Conservation (phyloP, 2,329 filamentous ascomycete genomes). For the Ophiocordyceps polyrhachis-furcata region DNA sequence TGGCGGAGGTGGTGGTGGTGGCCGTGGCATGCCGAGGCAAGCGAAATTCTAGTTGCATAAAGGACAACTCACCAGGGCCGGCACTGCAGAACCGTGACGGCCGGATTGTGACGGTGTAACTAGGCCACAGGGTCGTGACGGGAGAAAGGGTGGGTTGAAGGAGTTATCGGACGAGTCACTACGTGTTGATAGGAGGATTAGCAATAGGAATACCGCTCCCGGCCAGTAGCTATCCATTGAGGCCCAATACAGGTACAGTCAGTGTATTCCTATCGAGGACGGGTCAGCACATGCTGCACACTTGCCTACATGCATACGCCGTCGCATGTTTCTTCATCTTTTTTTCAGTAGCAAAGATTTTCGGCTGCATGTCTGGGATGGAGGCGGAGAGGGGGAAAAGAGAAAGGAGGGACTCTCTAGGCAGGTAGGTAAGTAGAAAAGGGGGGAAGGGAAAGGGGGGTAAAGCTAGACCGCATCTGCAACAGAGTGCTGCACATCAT, state of each 20-base stretch:
- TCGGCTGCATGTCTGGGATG: conserved; percentile 3
- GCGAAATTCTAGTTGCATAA: conserved; percentile 1
- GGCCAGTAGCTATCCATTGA: not conserved
- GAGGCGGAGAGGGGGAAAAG: not conserved
- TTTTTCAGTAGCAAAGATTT: not conserved
- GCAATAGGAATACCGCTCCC: not conserved
- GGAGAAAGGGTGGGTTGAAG: not conserved
- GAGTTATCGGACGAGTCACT: no score
- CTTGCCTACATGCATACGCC: not conserved
- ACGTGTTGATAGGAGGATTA: not conserved
- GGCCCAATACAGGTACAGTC: not conserved
- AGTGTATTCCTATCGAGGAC: not conserved
- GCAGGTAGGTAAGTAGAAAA: not conserved
- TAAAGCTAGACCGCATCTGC: conserved; percentile 7
- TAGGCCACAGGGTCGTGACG: not conserved
- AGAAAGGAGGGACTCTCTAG: not conserved
- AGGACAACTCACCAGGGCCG: conserved; percentile 2
- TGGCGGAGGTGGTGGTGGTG: not conserved
- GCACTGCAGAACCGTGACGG: conserved; percentile 1
- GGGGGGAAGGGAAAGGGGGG: conserved; percentile 1
- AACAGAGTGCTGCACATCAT: conserved; percentile 10
- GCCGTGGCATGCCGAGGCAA: not conserved
- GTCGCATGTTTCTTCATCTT: not conserved
- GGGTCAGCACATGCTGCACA: conserved; percentile 1
- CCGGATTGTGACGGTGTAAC: not conserved